Conservation (phyloP, 129 eudicot genomes). For the Lactuca sativa region DNA sequence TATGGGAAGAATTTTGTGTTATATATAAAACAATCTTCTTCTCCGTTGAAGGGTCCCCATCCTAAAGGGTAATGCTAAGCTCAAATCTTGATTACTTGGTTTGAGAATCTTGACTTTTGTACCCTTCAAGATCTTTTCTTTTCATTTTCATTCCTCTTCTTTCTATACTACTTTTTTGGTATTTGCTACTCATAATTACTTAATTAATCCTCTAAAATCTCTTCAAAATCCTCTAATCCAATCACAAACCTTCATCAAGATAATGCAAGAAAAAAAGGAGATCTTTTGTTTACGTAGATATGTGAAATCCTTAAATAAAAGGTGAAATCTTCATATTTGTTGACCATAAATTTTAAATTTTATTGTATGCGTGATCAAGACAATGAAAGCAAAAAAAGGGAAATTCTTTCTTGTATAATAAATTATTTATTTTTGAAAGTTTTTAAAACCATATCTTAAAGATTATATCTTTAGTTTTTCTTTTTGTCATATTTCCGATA, state of each 20-base stretch:
- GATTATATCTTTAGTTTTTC: neutral
- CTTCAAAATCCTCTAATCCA: conserved; percentile 33
- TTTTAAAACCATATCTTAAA: neutral
- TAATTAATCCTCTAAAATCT: conserved; percentile 32
- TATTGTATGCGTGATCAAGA: neutral
- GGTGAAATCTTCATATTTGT: neutral
- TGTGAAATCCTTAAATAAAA: neutral
- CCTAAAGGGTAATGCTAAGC: conserved; percentile 40
- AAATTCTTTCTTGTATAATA: too few species aligned
- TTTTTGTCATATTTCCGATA: neutral
- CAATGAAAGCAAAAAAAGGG: neutral
- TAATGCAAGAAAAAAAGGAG: conserved; percentile 4
- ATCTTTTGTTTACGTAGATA: conserved; percentile 4
- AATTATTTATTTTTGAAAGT: too few species aligned
- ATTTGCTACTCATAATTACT: conserved; percentile 39
- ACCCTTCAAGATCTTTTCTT: conserved; percentile 44
- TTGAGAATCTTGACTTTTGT: conserved; percentile 46
- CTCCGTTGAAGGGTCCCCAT: conserved; percentile 36
- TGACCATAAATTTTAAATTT: neutral
- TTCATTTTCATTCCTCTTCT: conserved; percentile 39
- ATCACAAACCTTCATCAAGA: conserved; percentile 21
- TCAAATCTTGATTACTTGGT: conserved; percentile 36
- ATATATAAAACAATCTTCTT: conserved; percentile 31
- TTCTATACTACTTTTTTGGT: conserved; percentile 39
- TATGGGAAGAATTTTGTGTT: conserved; percentile 33